Base-by-base conservation (phyloP, 208 protist genomes). In the Wallacemonas collosoma region DNA sequence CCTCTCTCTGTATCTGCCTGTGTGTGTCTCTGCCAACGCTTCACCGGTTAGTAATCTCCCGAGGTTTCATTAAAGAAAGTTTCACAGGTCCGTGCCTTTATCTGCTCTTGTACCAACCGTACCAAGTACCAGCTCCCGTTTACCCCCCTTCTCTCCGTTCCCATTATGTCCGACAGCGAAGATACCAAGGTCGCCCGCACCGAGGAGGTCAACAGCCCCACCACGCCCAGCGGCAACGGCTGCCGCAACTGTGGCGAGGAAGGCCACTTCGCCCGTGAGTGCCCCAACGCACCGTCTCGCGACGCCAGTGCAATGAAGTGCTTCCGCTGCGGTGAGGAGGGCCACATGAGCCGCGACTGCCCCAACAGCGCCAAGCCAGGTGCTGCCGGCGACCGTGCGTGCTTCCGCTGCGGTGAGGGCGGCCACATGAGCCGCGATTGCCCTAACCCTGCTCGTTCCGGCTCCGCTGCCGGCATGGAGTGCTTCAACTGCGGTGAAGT, bases 381-480 rank as follows among this genome's bases (percentile, higher is more conserved):
- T 17, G 71, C 79, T 11, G 81, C 74, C 48, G 81, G 79, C 40
- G 81, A 92, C 63, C 75, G 77, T 69, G 80, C 93, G 43, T 98
- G 95, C 87, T 93, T 92, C 83, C 64, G 80, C 66, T 93, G 89
- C 76, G 86, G 86, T 51, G 75, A 93, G 68, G 61, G 72, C 9
- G 92, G 88, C 36, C 93, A 93, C 81, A 76, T 89, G 68, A 91
- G 79, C 80, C 90, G 95, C 72, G 90, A 97, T 53, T 98, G 95
- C 82, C 88, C 93, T 65, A 91, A 93, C 70, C 66, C 67, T 51
- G 77, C 81, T 36, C 77, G 80, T 53, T 41, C 71, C 26, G 88
- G 84, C 38, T 68, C 79, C 11, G 81, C 74, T 43, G 80, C 77
- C 45, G 39, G 73, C 56, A 83, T 85, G 38, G 47, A 71, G 53